Base-by-base conservation (phyloP, 495 filamentous ascomycete species). In the Aspergillus cristatus region DNA sequence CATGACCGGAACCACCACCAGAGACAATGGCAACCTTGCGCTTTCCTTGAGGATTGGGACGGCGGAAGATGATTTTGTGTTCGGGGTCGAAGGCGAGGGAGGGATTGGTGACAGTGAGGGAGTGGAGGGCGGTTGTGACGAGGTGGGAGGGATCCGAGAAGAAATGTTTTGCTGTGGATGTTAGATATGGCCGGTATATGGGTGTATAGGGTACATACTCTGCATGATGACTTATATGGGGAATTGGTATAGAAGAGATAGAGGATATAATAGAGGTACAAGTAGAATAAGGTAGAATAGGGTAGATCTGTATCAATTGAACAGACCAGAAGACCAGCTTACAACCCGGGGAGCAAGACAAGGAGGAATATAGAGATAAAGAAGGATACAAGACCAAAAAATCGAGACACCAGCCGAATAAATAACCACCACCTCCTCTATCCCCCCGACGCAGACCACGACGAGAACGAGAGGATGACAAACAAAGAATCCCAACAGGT, bases 1-100 rank as follows among this genome's bases (percentile, higher is more conserved):
- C 91, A 50, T 98, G 91, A 46, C 91, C 91, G 15, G 81, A 83
- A 20, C 91, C 91, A 40, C 91, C 91, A 47, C 91, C 91, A 13
- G 83, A 87, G 41, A 98, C 70, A 51, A 97, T 69, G 24, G 84
- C 82, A 34, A 95, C 88, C 37, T 80, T 78, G 15, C 63, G 53
- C 35, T 64, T 63, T 33, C 58, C 52, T 32, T 59, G 46, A 5
- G 53, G 51, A 51, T 67, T 60, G 20, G 82, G 84, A 40, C 84
- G 79, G 29, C 71, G 78, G 64, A 94, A 94, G 47, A 95, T 59
- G 48, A 90, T 82, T 56, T 96, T 98, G 65, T 95, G 86, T 26
- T 73, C 63, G 32, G 55, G 51, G 56, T 98, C 91, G 47, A 89
- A 71, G 28, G 82, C 79, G 13, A 94, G 66, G 42, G 81, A 80